Base-by-base conservation (phyloP, 2,329 filamentous ascomycete genomes). In the Ascochyta pisi region DNA sequence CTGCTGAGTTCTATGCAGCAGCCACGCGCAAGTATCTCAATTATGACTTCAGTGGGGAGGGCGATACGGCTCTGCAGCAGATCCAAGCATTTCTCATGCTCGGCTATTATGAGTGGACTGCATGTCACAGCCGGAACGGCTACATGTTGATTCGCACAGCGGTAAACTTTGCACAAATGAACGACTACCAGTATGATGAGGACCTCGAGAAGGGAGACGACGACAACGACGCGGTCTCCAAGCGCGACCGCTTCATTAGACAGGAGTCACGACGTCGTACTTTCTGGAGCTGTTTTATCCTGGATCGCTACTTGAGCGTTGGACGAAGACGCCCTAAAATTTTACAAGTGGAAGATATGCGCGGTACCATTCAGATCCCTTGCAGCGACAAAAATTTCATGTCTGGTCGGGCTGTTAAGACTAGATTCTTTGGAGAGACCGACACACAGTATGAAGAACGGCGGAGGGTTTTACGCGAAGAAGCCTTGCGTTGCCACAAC, bases 241-340 rank as follows among this genome's bases (percentile, higher is more conserved):
- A 69, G 41, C 61, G 72, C 3, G 73, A 82, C 51, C 73, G 78
- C 15, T 82, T 84, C 42, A 83, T 88, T 22, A 77, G 83, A 33
- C 85, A 84, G 54, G 89, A 92, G 70, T 83, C 88, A 12, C 80
- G 82, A 57, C 81, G 89, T 24, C 83, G 89, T 6, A 90, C 89
- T 0, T 89, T 91, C 78, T 91, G 89, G 78, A 90, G 88, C 63
- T 90, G 88, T 66, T 86, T 89, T 55, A 86, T 91, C 47, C 79
- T 92, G 63, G 89, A 92, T 69, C 84, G 88, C 3, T 84, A 90
- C 72, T 76, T 91, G 23, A 84, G 86, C 33, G 87, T 84, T 63
- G 88, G 88, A 19, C 84, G 84, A 58, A 82, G 85, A 48, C 80
- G 87, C 22, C 81, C 84, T 1, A 81, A 83, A 13, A 86, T 85